These are phyloP conservation scores for Lepraria neglecta DNA, from an alignment of 495 filamentous ascomycete genomes.

Conservation along the genomic window DNA sequence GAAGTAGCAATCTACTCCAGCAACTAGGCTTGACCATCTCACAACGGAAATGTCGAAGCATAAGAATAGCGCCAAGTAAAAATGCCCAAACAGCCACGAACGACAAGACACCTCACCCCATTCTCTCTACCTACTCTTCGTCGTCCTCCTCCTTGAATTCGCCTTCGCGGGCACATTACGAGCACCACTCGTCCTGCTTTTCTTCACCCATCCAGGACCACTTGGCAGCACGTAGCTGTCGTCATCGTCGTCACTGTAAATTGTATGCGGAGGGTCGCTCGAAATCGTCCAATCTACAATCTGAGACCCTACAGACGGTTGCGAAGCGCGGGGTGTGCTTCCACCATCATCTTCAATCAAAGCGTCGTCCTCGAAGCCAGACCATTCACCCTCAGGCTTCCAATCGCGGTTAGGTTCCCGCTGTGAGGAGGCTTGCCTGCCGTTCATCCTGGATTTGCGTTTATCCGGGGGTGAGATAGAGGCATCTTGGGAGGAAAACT, in stretches of 20 bases:
- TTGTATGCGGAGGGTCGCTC: slow-evolving; percentile 35
- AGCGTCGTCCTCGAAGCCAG: not conserved
- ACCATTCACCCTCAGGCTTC: slow-evolving; percentile 6
- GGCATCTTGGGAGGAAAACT: slow-evolving; percentile 13
- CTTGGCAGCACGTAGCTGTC: slow-evolving; percentile 33
- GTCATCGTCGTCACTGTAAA: slow-evolving; percentile 30
- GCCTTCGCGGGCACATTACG: slow-evolving; percentile 3
- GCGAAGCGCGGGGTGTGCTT: slow-evolving; percentile 13
- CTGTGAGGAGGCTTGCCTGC: slow-evolving; percentile 7
- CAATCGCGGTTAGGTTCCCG: slow-evolving; percentile 1
- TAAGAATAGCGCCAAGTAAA: too few relatives aligned
- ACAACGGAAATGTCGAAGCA: too few relatives aligned
- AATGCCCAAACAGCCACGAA: too few relatives aligned
- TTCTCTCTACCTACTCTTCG: not conserved
- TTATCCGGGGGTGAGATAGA: slow-evolving; percentile 8
- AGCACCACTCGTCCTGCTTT: slow-evolving; percentile 20
- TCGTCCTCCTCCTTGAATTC: slow-evolving; percentile 1
- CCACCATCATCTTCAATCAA: not conserved
- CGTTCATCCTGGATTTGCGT: slow-evolving; percentile 13
- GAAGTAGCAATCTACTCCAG: too few relatives aligned
- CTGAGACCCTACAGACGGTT: slow-evolving; percentile 25
- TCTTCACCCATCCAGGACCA: slow-evolving; percentile 38
- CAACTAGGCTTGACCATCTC: too few relatives aligned
- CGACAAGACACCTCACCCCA: too few relatives aligned
- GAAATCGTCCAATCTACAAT: slow-evolving; percentile 43